These are phyloP conservation scores for Pulveroboletus sp. DNA, from an alignment of 1,284 basidiomycete genomes.

Conservation along the genomic window DNA sequence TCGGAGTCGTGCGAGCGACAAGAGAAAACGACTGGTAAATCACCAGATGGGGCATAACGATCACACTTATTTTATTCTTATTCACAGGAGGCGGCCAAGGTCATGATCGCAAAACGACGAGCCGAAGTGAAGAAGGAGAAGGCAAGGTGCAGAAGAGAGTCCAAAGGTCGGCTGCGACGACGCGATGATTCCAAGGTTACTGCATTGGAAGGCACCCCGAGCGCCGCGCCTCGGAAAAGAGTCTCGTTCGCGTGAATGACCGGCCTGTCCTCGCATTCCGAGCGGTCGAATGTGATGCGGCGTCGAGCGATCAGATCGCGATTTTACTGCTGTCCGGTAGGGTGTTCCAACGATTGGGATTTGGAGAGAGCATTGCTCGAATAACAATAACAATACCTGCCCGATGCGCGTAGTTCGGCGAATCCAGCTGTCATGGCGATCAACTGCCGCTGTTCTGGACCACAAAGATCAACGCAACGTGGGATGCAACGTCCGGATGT, in stretches of 20 bases:
- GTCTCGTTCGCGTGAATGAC: slow-evolving; percentile 34
- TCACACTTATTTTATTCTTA: slow-evolving; percentile 15
- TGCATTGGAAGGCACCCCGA: slow-evolving; percentile 8
- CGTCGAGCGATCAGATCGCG: slow-evolving; percentile 33
- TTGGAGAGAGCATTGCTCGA: slow-evolving; percentile 21
- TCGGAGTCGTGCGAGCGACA: slow-evolving; percentile 13
- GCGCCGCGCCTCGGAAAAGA: slow-evolving; percentile 34
- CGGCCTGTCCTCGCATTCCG: slow-evolving; percentile 24
- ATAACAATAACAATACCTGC: slow-evolving; percentile 14
- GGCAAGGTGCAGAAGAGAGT: slow-evolving; percentile 26
- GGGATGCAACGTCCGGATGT: not conserved
- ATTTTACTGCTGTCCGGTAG: slow-evolving; percentile 11
- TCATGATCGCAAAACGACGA: slow-evolving; percentile 27
- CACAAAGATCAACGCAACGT: slow-evolving; percentile 20
- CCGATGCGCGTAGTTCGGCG: slow-evolving; percentile 22
- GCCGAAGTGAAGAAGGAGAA: slow-evolving; percentile 36
- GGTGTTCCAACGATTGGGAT: not conserved
- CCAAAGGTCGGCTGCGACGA: slow-evolving; percentile 15
- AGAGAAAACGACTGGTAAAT: slow-evolving; percentile 38
- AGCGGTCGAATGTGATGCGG: slow-evolving; percentile 16
- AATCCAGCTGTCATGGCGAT: slow-evolving; percentile 25
- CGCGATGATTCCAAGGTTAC: slow-evolving; percentile 11
- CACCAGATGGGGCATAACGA: slow-evolving; percentile 13
- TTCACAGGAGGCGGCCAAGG: slow-evolving; percentile 35
- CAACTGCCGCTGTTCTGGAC: slow-evolving; percentile 17